A percentile compares a stretch with the other conserved stretches of the same genome.
Conservation (phyloP, 148 eudicot genomes). For the Talinum fruticosum region DNA sequence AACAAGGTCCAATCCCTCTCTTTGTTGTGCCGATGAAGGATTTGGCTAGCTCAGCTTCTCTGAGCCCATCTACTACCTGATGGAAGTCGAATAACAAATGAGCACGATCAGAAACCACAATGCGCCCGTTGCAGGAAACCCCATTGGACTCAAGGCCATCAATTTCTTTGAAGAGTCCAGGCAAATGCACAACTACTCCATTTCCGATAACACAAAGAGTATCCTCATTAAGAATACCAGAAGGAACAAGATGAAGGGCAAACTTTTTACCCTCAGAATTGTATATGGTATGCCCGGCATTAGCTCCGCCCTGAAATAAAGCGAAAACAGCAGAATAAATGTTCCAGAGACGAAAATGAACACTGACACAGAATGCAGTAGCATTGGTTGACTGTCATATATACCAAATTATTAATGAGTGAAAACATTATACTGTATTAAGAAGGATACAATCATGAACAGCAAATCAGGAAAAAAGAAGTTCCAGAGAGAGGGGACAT, state of each 20-base stretch:
- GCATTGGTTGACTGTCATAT: neutral
- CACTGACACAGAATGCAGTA: neutral
- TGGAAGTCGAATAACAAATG: slow-evolving; percentile 90
- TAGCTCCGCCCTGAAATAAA: slow-evolving; percentile 80
- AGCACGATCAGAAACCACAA: slow-evolving; percentile 91
- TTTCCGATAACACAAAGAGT: slow-evolving; percentile 89
- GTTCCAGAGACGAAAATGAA: neutral
- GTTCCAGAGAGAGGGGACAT: too few relatives aligned
- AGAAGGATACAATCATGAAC: neutral
- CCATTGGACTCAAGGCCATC: slow-evolving; percentile 88
- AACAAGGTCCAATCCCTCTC: slow-evolving; percentile 91
- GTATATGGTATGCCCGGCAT: slow-evolving; percentile 97
- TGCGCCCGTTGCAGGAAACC: slow-evolving; percentile 77
- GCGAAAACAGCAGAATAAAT: neutral
- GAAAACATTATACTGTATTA: neutral
- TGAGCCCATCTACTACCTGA: slow-evolving; percentile 78
- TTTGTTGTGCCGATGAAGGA: slow-evolving; percentile 95
- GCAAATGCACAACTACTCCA: slow-evolving; percentile 93
- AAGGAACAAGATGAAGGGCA: slow-evolving; percentile 94
- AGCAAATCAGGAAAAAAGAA: neutral
- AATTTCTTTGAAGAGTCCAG: slow-evolving; percentile 84
- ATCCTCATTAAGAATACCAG: slow-evolving; percentile 89
- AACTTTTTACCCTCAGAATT: slow-evolving; percentile 93
- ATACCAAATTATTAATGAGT: neutral
- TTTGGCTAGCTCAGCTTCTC: slow-evolving; percentile 86